Evolutionary conservation across 1,139 yeast genomes (phyloP).

Genomic region (Suhomyces choctaworum): DNA sequence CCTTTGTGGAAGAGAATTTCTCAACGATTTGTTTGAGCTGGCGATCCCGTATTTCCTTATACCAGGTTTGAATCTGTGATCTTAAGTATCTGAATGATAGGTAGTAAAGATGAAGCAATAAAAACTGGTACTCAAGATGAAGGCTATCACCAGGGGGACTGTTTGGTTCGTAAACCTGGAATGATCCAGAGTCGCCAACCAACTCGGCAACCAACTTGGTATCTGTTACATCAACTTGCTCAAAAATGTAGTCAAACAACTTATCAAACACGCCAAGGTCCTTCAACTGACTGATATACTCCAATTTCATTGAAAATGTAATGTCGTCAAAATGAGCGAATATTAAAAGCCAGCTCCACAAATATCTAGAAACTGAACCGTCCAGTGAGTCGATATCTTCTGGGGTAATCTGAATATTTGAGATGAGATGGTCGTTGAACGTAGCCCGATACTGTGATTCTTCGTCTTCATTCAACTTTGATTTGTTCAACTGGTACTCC

Average conservation of each 20-base stretch:
- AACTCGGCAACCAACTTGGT: constrained; percentile 31
- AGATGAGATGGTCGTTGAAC: constrained; percentile 38
- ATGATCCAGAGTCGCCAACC: constrained; percentile 20
- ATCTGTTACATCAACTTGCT: constrained; percentile 47
- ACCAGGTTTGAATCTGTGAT: constrained; percentile 73
- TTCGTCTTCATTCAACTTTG: constrained; percentile 16
- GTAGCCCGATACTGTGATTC: constrained; percentile 22
- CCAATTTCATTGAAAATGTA: constrained; percentile 61
- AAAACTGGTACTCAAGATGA: constrained; percentile 30
- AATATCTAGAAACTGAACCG: constrained; percentile 41
- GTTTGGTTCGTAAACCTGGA: constrained; percentile 22
- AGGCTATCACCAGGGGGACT: constrained; percentile 22
- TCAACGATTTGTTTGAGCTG: constrained; percentile 61
- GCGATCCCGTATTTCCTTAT: constrained; percentile 56
- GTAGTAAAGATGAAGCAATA: constrained; percentile 58
- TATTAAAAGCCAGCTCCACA: constrained; percentile 72
- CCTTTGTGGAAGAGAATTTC: constrained; percentile 55
- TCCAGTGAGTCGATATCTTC: constrained; percentile 37
- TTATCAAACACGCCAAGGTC: constrained; percentile 46
- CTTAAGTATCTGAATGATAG: constrained; percentile 61
- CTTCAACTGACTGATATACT: constrained; percentile 59
- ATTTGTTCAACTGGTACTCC: constrained; percentile 55
- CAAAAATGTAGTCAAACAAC: constrained; percentile 52
- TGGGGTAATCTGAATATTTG: constrained; percentile 23
- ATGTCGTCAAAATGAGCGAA: constrained; percentile 65